Evolutionary conservation across 306 rosid species (phyloP), one percentile per base, ranked within the genome.

Genomic region (Pterocarpus macrocarpus): DNA sequence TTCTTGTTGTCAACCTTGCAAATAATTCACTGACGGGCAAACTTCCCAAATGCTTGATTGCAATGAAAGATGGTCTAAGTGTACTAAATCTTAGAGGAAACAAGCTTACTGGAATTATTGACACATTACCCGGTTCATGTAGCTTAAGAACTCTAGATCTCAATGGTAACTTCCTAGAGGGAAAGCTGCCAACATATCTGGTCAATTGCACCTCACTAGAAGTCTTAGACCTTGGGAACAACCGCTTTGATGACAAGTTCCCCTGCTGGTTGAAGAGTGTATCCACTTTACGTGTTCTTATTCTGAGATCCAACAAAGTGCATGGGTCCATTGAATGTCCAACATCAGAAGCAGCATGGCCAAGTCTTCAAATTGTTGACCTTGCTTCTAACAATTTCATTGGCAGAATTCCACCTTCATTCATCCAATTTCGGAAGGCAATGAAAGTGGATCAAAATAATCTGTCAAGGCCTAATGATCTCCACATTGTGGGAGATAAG

Each of bases 371-470:
- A 39, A 52, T 52, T 52, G 2, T 52, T 52, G 71, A 65, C 49
- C 11, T 65, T 16, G 71, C 71, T 3, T 16, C 49, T 44, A 86
- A 83, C 79, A 76, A 34, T 66, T 83, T 83, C 34, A 64, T 2
- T 2, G 85, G 81, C 2, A 0, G 44, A 10, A 2, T 80, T 33
- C 85, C 64, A 12, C 9, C 36, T 10, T 11, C 0, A 28, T 13
- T 2, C 53, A 4, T 83, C 30, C 15, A 2, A n/a, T 33, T 34
- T 0, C 79, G 78, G 89, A 12, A 32, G 14, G 83, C 83, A 63
- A 76, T 86, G 75, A 9, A 7, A 16, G n/a, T 2, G 17, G 17
- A 33, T 1, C 63, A 56, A 45, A 36, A 53, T 14, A 17, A 39
- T 39, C 13, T 9, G 2, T 4, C 4, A 2, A 36, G 38, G 52